Evolutionary conservation across 805 yeast genomes (phyloP).

Genomic region (Ogataea ramenticola): DNA sequence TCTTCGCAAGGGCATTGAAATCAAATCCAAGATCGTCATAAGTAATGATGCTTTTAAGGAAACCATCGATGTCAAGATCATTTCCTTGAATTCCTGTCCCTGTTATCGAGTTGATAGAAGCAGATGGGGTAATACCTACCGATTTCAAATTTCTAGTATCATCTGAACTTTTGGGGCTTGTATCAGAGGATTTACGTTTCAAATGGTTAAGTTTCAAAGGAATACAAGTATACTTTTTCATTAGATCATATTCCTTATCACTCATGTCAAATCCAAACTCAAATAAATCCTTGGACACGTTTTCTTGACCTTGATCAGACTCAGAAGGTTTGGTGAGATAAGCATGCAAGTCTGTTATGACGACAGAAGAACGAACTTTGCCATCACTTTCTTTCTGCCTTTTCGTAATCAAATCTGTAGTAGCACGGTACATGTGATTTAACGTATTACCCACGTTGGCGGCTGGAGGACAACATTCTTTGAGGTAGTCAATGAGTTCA

Average conservation of each 20-base stretch:
- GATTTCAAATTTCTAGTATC: background rate
- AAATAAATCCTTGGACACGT: background rate
- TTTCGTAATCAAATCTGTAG: constrained; percentile 6
- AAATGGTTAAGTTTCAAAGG: background rate
- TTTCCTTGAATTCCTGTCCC: background rate
- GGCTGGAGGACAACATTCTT: constrained; percentile 11
- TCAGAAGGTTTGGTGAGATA: too few species aligned
- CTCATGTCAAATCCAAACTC: background rate
- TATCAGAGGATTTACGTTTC: background rate
- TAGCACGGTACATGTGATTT: constrained; percentile 8
- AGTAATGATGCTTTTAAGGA: background rate
- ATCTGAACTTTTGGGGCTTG: background rate
- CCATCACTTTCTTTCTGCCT: constrained; percentile 3
- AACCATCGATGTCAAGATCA: constrained; percentile 1
- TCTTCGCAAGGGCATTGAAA: background rate
- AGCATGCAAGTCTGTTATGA: too few species aligned
- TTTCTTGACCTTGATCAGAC: background rate
- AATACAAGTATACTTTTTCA: background rate
- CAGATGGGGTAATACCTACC: background rate
- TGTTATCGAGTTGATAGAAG: background rate
- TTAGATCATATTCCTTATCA: background rate
- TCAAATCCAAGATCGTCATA: background rate
- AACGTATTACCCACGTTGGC: constrained; percentile 6
- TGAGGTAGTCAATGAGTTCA: constrained; percentile 3
- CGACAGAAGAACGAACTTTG: background rate